A percentile compares a stretch with the other conserved stretches of the same genome.
Evolutionary conservation across 2,329 filamentous ascomycete genomes (phyloP).

Genomic region (Cordyceps sp.): DNA sequence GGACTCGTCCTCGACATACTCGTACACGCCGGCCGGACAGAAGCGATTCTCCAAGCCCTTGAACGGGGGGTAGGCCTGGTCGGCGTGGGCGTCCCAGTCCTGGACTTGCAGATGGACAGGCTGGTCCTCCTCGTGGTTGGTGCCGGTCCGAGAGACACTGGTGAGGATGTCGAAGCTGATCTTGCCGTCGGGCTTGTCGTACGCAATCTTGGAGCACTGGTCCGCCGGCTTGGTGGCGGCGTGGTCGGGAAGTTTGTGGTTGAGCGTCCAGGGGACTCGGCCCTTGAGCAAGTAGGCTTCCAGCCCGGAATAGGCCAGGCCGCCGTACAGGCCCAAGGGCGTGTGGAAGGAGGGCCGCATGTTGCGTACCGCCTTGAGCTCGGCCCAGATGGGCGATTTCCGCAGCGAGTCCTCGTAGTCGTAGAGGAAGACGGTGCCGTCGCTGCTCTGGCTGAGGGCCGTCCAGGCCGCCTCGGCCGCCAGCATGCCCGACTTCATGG

Average conservation of each 20-base stretch:
- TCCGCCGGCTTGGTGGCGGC: slow-evolving; percentile 67
- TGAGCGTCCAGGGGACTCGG: slow-evolving; percentile 78
- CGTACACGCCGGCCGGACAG: slow-evolving; percentile 93
- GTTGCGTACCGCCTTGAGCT: slow-evolving; percentile 88
- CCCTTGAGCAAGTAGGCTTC: slow-evolving; percentile 82
- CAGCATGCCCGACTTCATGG: slow-evolving; percentile 94
- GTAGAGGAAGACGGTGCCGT: slow-evolving; percentile 73
- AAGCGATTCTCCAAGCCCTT: slow-evolving; percentile 93
- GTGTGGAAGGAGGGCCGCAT: slow-evolving; percentile 92
- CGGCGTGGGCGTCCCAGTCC: slow-evolving; percentile 85
- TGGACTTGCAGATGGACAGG: slow-evolving; percentile 89
- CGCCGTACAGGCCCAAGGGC: slow-evolving; percentile 75
- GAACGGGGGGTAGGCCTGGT: slow-evolving; percentile 69
- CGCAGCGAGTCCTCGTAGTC: slow-evolving; percentile 86
- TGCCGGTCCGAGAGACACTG: slow-evolving; percentile 85
- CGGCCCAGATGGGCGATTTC: slow-evolving; percentile 79
- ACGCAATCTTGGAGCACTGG: slow-evolving; percentile 75
- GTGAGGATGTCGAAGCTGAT: slow-evolving; percentile 94
- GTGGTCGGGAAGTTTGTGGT: slow-evolving; percentile 64
- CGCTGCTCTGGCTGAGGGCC: slow-evolving; percentile 43
- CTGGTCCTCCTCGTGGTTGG: slow-evolving; percentile 97
- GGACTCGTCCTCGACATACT: slow-evolving; percentile 84
- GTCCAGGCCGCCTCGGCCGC: slow-evolving; percentile 80
- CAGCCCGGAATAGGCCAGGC: slow-evolving; percentile 80
- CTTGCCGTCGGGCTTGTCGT: slow-evolving; percentile 90